Conservation (phyloP, 768 basidiomycete genomes). For the Collybia nuda region DNA sequence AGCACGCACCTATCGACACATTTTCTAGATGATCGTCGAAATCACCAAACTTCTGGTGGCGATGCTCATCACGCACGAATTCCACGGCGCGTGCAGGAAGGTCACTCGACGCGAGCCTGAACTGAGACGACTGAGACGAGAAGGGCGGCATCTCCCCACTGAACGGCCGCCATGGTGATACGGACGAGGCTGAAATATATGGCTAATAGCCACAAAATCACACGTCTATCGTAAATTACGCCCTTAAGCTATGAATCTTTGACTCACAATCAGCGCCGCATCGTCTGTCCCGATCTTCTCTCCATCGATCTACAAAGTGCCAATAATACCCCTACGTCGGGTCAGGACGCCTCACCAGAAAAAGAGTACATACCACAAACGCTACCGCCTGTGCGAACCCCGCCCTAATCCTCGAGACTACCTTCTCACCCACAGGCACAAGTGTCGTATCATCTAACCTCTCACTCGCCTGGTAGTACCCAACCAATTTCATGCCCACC, state of each 20-base stretch:
- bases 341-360: not conserved
- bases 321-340: conserved; percentile 5
- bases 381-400: conserved; percentile 63
- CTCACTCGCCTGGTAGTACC: conserved; percentile 77
- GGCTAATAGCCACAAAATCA: conserved; percentile 35
- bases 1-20: conserved; percentile 48
- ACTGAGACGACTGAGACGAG: conserved; percentile 34
- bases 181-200: conserved; percentile 38
- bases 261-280: conserved; percentile 58
- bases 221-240: no score
- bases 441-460: conserved; percentile 59
- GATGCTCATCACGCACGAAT: conserved; percentile 48
- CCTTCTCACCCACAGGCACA: conserved; percentile 64
- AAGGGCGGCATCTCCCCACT: conserved; percentile 40
- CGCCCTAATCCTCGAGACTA: conserved; percentile 53
- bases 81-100: conserved; percentile 46
- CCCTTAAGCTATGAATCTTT: not conserved
- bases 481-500: conserved; percentile 55
- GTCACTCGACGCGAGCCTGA: conserved; percentile 45
- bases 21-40: conserved; percentile 85
- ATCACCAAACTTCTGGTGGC: conserved; percentile 66
- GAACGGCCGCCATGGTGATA: conserved; percentile 49
- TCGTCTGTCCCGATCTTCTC: conserved; percentile 50
- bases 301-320: conserved; percentile 60
- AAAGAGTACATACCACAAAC: conserved; percentile 54